Base-by-base conservation (phyloP, 2,329 filamentous ascomycete genomes). In the Tolypocladium tundrense region DNA sequence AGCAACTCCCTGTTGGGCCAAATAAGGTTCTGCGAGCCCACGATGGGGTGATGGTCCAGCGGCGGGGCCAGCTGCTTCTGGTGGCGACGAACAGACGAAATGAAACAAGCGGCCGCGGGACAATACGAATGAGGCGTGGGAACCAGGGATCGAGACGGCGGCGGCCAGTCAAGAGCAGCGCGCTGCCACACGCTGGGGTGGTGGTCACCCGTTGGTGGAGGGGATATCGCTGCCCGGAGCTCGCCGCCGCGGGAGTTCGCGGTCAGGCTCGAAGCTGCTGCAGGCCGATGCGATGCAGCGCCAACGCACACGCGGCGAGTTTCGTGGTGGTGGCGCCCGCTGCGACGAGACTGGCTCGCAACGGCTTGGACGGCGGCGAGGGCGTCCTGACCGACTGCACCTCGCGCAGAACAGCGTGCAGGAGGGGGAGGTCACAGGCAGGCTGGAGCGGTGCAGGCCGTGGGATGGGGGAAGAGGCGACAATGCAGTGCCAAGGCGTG, bases 371-470 rank as follows among this genome's bases (percentile, higher is more conserved):
- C 37, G 37, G 37, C 11, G 13, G 3, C 24, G 31, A 8, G 4
- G 48, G 19, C 48, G 39, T 48, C 41, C 54, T 57, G 56, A 57
- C 56, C 56, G 56, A 53, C 56, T 57, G 56, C 56, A 54, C 24
- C 13, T 31, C 27, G 53, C 53, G 53, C 53, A 54, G 53, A 7
- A 4, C n/a, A 31, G 24, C n/a, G n/a, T 42, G 53, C 53, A 54
- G 53, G 40, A 35, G 39, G 13, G 39, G 27, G 24, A 42, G 53
- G 53, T 57, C 56, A 57, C 56, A 53, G 24, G 39, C 37, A 53
- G 24, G 39, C 37, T n/a, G 53, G 9, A 33, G 53, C 37, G 24
- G 24, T 54, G 53, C 52, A 54, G 40, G 27, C 14, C 9, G 39
- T 11, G 13, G 48, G 19, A 51, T 48, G 48, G 48, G 45, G 45